Evolutionary conservation across 805 yeast species (phyloP), one percentile per base, ranked within the genome.

Genomic region (Hanseniaspora clermontiae): DNA sequence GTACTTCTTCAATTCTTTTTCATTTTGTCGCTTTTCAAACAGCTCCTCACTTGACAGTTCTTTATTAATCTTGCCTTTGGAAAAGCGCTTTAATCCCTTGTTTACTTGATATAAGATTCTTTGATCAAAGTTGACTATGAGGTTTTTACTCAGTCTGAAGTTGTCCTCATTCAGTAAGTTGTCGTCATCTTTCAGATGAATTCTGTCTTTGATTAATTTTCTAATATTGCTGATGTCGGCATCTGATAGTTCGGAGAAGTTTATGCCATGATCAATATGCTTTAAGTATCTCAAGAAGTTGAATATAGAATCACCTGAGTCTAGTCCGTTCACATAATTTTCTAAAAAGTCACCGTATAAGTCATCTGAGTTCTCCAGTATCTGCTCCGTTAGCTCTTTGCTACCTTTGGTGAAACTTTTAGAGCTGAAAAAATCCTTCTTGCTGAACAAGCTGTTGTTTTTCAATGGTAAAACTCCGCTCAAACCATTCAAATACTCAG

Each of bases 241-340:
- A 29, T 51, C 55, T 17, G 43, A 37, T 10, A 51, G 15, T 15
- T 51, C 20, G n/a, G 55, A 32, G 29, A 51, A 51, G 19, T 51
- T 51, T n/a, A 51, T 45, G 17, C 24, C 38, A 15, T 47, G 34
- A 29, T 51, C 55, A 11, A 51, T 14, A 29, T 24, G 14, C 14
- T 51, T 37, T 8, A 51, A 14, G 27, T 42, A 43, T 31, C 55
- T 43, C 20, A 51, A 51, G 19, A 51, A 51, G 36, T 51, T 51
- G 19, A 51, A 51, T 6, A 51, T 31, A 14, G 55, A 51, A 36
- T 51, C 36, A 20, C 55, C 55, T 7, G 55, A 51, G 43, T 51
- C 55, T 4, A 51, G 14, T 8, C 34, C 50, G n/a, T 51, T 45
- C 34, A 51, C 55, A 43, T 51, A 51, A 14, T 37, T 51, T 38